These are phyloP conservation scores for Hemerocallis citrina DNA, from an alignment of 106 monocot species.

Conservation along the genomic window DNA sequence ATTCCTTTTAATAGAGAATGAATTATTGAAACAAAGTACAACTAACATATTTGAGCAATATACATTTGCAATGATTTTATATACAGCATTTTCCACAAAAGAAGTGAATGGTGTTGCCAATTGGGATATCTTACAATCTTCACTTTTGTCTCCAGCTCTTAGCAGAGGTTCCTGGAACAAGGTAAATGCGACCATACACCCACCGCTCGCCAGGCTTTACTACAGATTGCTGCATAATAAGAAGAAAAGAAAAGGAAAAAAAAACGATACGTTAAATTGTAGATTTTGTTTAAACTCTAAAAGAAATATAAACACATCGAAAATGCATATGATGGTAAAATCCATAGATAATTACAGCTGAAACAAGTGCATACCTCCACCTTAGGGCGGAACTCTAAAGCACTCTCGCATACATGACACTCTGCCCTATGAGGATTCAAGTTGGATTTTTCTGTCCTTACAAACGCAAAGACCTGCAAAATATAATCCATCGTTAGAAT, in stretches of 20 bases:
- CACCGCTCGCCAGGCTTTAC: conserved; percentile 24
- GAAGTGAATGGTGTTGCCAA: too few relatives aligned
- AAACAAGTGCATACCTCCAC: conserved; percentile 48
- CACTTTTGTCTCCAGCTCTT: background rate
- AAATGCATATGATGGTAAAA: background rate
- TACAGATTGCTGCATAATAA: conserved; percentile 34
- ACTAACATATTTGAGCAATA: too few relatives aligned
- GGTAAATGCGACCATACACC: conserved; percentile 86
- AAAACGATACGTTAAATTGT: background rate
- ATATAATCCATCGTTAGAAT: background rate
- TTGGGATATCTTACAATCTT: too few relatives aligned
- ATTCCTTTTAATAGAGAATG: too few relatives aligned
- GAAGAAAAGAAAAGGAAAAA: background rate
- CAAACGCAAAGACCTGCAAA: conserved; percentile 90
- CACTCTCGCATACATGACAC: conserved; percentile 80
- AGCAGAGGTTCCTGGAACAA: conserved; percentile 20
- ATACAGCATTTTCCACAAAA: too few relatives aligned
- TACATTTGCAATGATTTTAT: too few relatives aligned
- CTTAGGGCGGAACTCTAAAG: conserved; percentile 68
- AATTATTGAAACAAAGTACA: too few relatives aligned
- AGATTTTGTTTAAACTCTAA: background rate
- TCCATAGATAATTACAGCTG: background rate
- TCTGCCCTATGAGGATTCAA: conserved; percentile 46
- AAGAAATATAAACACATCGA: background rate
- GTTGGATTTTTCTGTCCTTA: conserved; percentile 46